phyloP scores from a whole-genome alignment of 2,329 filamentous ascomycete species.

The Ustulina deusta region DNA sequence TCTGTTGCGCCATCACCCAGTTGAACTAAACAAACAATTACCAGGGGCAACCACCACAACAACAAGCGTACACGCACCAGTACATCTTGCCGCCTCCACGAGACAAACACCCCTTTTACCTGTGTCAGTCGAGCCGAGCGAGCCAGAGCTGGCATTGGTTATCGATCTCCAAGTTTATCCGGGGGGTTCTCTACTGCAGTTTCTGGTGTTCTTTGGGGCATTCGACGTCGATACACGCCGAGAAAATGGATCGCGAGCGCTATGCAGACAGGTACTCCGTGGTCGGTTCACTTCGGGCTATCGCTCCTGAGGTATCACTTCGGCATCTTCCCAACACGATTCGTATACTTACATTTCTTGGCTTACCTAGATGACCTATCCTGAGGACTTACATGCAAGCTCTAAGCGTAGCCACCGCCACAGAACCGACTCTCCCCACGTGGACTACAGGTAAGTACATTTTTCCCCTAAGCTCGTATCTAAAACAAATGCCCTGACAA shows the following conservation, averaged over 20 bases:
- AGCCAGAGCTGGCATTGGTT: background rate
- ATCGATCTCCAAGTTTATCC: no score
- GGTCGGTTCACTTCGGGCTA: slow-evolving; percentile 4
- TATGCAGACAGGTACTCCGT: background rate
- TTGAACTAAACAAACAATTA: background rate
- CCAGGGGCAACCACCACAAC: background rate
- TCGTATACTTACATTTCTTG: slow-evolving; percentile 3
- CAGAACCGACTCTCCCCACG: background rate
- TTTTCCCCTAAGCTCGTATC: background rate
- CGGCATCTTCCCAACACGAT: background rate
- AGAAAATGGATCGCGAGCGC: slow-evolving; percentile 9
- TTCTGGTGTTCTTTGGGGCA: background rate
- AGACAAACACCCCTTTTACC: background rate
- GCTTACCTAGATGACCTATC: slow-evolving; percentile 11
- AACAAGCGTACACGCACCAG: background rate
- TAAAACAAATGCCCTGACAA: background rate
- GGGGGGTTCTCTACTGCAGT: background rate
- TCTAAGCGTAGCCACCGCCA: background rate
- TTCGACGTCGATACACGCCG: background rate
- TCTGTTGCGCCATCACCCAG: background rate
- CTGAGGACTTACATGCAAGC: no score
- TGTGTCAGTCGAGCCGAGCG: background rate
- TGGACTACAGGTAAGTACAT: slow-evolving; percentile 2
- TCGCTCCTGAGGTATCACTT: slow-evolving; percentile 16
- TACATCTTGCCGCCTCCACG: background rate